Evolutionary conservation across 805 yeast species (phyloP).

Genomic region (Ogataea paraovalis): DNA sequence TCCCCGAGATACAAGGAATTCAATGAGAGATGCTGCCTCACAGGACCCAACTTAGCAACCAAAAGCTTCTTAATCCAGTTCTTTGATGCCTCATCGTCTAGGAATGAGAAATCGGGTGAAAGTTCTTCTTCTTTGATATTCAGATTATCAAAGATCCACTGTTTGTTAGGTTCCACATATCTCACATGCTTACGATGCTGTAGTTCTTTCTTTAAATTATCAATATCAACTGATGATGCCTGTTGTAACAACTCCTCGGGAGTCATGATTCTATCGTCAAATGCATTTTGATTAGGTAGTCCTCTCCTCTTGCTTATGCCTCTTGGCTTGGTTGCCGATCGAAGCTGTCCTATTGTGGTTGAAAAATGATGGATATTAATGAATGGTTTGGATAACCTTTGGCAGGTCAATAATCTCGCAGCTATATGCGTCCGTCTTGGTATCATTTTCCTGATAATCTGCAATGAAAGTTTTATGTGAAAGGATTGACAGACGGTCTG

Average conservation of each 20-base stretch:
- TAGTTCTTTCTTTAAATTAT: conserved; percentile 20
- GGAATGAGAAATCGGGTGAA: conserved; percentile 14
- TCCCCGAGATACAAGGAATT: conserved; percentile 24
- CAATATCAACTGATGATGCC: conserved; percentile 27
- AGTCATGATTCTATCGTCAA: conserved; percentile 21
- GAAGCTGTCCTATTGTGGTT: background rate
- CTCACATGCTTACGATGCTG: conserved; percentile 21
- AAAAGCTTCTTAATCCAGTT: conserved; percentile 3
- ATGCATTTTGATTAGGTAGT: background rate
- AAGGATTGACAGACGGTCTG: no score
- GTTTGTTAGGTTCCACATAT: conserved; percentile 27
- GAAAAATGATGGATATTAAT: background rate
- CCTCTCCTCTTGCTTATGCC: conserved; percentile 6
- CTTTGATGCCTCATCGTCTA: conserved; percentile 13
- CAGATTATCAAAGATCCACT: conserved; percentile 22
- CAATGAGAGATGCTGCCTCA: conserved; percentile 8
- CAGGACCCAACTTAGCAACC: conserved; percentile 4
- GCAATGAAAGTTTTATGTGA: no score
- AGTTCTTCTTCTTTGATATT: conserved; percentile 4
- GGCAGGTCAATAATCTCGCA: background rate
- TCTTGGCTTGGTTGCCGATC: conserved; percentile 7
- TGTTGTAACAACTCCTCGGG: conserved; percentile 29
- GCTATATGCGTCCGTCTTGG: background rate
- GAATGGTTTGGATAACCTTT: background rate
- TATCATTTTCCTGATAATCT: background rate